Evolutionary conservation across 495 filamentous ascomycete genomes (phyloP).

Genomic region (Glarea lozoyensis): DNA sequence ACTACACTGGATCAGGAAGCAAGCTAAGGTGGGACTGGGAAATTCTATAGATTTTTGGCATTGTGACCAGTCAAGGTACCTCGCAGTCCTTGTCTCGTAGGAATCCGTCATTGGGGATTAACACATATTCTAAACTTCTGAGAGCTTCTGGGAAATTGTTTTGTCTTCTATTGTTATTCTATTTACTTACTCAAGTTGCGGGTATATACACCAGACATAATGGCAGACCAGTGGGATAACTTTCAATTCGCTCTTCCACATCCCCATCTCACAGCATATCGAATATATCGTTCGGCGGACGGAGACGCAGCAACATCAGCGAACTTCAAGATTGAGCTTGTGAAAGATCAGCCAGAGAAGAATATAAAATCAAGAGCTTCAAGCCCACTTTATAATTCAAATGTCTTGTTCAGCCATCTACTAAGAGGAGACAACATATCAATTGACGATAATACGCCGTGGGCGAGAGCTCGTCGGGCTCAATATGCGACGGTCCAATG

Average conservation of each 20-base stretch:
- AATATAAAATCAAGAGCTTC: not conserved
- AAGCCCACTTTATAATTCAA: not conserved
- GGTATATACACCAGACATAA: not conserved
- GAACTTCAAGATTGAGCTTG: not conserved
- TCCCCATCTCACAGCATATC: not conserved
- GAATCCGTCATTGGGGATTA: no score
- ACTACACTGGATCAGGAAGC: no score
- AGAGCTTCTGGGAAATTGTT: not conserved
- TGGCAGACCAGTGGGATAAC: not conserved
- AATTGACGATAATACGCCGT: constrained; percentile 34
- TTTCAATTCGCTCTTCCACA: constrained; percentile 16
- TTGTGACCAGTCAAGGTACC: no score
- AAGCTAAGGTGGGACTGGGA: no score
- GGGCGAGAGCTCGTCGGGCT: constrained; percentile 33
- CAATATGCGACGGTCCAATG: constrained; percentile 32
- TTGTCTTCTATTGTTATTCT: not conserved
- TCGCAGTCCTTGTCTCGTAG: no score
- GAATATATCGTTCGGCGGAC: no score
- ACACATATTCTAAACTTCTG: no score
- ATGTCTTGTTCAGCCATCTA: constrained; percentile 7
- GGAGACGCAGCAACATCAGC: not conserved
- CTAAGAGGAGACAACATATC: constrained; percentile 20
- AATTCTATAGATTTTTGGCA: no score
- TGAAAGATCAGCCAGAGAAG: not conserved
- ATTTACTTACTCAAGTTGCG: not conserved